Percentiles rank a stretch among this genome's conserved stretches.
phyloP scores from a whole-genome alignment of 225 moss, liverwort and hornwort genomes.

The Sphagnum contortum region DNA sequence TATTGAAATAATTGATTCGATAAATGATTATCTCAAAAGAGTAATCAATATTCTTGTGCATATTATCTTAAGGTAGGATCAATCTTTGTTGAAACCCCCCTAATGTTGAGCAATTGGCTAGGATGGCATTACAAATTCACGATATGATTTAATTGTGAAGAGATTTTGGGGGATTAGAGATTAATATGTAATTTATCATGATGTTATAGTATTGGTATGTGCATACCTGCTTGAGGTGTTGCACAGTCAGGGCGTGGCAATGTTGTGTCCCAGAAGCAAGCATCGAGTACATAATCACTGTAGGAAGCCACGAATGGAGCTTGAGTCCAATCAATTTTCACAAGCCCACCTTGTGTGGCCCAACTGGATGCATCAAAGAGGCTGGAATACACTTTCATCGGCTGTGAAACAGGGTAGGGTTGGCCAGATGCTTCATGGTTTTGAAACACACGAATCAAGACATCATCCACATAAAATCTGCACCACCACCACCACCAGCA shows the following conservation, averaged over 20 bases:
- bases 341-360: slow-evolving; percentile 23
- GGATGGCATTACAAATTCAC: too few species aligned
- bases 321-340: slow-evolving; percentile 7
- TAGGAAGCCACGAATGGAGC: slow-evolving; percentile 21
- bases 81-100: too few species aligned
- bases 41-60: too few species aligned
- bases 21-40: too few species aligned
- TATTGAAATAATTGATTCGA: too few species aligned
- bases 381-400: slow-evolving; percentile 23
- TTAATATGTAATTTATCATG: neutral
- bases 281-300: slow-evolving; percentile 17
- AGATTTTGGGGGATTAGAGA: neutral
- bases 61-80: too few species aligned
- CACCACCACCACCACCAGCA: neutral
- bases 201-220: neutral
- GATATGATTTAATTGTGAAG: too few species aligned
- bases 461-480: slow-evolving; percentile 26
- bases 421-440: slow-evolving; percentile 15
- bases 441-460: slow-evolving; percentile 17
- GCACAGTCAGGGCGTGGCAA: neutral
- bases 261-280: slow-evolving; percentile 5
- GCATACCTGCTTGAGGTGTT: neutral
- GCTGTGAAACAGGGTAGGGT: slow-evolving; percentile 25
- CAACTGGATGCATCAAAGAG: slow-evolving; percentile 18
- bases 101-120: too few species aligned